Base-by-base conservation (phyloP, 805 yeast species). In the Candida ulmi region DNA sequence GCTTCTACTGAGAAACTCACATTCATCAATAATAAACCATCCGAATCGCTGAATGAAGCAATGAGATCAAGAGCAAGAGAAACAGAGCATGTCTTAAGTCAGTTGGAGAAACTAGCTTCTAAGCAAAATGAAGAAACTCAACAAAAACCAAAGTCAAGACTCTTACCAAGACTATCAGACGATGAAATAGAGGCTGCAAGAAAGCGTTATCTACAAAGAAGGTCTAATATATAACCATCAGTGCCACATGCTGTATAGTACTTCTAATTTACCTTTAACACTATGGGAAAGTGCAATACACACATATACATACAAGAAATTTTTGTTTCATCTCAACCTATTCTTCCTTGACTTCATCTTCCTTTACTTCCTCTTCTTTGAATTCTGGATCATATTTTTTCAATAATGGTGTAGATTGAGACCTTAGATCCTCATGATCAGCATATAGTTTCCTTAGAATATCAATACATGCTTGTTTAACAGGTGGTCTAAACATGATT, bases 401-500 rank as follows among this genome's bases (percentile, higher is more conserved):
- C 41, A 78, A 55, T 46, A 74, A 63, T 41, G 65, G 63, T 5
- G 50, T 41, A 11, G 80, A 72, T 42, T 72, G 76, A 17, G 61
- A 69, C 46, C 65, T 64, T 46, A 78, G 60, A 39, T 71, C 76
- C 34, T 74, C 78, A 48, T 76, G 76, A 19, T 51, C 51, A 9
- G 67, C 68, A 32, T 72, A 63, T 47, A 80, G 55, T 13, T 72
- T 75, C 36, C 60, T 60, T 37, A 80, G 62, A 4, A 80, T 63
- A 4, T 62, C 64, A 21, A 80, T 52, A 50, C 83, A 77, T 11
- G 65, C 63, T 3, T 33, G 33, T 44, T 80, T 76, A 23, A 77
- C 87, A 0, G 98, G 97, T 1, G 96, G 96, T 52, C 95, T 74
- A 60, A 86, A 85, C 91, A 88, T 84, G 39, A 90, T 76, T 44